Conservation (phyloP, 352 stramenopile genomes). For the Phytophthora palmivora region DNA sequence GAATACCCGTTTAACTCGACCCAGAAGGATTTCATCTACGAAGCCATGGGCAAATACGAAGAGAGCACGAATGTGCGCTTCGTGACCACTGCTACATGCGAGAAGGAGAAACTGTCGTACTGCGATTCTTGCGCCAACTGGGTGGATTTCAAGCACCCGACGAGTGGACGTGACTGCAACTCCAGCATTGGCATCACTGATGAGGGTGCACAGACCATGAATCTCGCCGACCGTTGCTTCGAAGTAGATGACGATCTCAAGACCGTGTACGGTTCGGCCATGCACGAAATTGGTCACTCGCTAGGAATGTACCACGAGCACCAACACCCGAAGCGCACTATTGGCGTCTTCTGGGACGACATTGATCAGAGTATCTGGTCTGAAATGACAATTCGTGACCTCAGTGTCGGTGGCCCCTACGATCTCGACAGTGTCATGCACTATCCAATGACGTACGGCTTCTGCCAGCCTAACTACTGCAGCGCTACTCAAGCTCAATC, state of each 20-base stretch:
- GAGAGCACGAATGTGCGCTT: slow-evolving; percentile 80
- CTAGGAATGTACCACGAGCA: slow-evolving; percentile 86
- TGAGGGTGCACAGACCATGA: slow-evolving; percentile 70
- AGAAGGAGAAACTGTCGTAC: slow-evolving; percentile 54
- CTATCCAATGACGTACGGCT: slow-evolving; percentile 79
- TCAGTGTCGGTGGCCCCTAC: slow-evolving; percentile 73
- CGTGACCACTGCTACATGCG: slow-evolving; percentile 56
- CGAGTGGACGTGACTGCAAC: slow-evolving; percentile 78
- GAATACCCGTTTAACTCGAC: slow-evolving; percentile 71
- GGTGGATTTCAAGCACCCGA: slow-evolving; percentile 81
- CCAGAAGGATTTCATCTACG: slow-evolving; percentile 63
- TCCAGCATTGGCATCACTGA: slow-evolving; percentile 78
- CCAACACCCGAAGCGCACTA: slow-evolving; percentile 72
- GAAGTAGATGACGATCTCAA: slow-evolving; percentile 78
- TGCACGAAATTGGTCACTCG: slow-evolving; percentile 86
- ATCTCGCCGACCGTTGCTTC: slow-evolving; percentile 79
- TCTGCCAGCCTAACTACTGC: slow-evolving; percentile 74
- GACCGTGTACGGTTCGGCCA: slow-evolving; percentile 75
- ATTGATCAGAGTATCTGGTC: slow-evolving; percentile 77
- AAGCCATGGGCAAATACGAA: slow-evolving; percentile 75
- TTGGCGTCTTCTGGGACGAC: slow-evolving; percentile 80
- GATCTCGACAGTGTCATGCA: slow-evolving; percentile 82
- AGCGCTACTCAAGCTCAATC: slow-evolving; percentile 32
- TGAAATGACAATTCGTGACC: slow-evolving; percentile 74
- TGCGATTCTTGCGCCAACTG: slow-evolving; percentile 75